Base-by-base conservation (phyloP, 2,329 filamentous ascomycete genomes). In the Madurella mycetomatis region DNA sequence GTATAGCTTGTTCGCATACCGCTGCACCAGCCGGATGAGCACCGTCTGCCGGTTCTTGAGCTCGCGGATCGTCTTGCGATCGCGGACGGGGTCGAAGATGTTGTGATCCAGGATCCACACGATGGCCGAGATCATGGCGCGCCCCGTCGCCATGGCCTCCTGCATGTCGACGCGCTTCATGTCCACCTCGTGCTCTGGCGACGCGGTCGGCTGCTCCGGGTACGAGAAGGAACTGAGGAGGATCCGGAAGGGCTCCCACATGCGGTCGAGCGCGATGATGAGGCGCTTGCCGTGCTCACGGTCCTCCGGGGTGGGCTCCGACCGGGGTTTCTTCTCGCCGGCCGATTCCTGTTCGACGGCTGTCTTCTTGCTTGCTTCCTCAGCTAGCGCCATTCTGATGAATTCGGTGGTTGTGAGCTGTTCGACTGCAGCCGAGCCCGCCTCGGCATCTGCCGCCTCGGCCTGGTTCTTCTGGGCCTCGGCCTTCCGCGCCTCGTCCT, bases 261-360 rank as follows among this genome's bases (percentile, higher is more conserved):
- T 68, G 16, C 72, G 72, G 15, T 74, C 68, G 17, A 85, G 69
- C 15, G 81, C 82, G 4, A 66, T 62, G 30, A 71, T 64, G 41
- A 85, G 73, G 61, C 83, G 81, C 25, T 68, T 62, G 53, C 77
- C 81, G 62, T 78, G 79, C 0, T 69, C 72, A 7, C 64, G 65
- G 62, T 74, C 74, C 8, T 55, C 65, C 4, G 18, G 32, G 4
- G 9, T 37, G 34, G 34, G 34, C 11, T 37, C 34, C 11, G 34
- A 4, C n/a, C n/a, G 34, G 13, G 25, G 25, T 25, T 25, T 3
- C 25, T 25, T 15, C 34, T 2, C 13, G 11, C 11, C 34, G 34
- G 34, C 34, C 11, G 9, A 4, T 11, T 37, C 34, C 9, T 37
- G 34, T 37, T 4, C 11, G 34, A 11, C 11, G 34, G 4, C 11